A percentile compares a stretch with the other conserved stretches of the same genome.
These are phyloP conservation scores for Fusarium humuli DNA, from an alignment of 2,329 filamentous ascomycete species.

Conservation along the genomic window DNA sequence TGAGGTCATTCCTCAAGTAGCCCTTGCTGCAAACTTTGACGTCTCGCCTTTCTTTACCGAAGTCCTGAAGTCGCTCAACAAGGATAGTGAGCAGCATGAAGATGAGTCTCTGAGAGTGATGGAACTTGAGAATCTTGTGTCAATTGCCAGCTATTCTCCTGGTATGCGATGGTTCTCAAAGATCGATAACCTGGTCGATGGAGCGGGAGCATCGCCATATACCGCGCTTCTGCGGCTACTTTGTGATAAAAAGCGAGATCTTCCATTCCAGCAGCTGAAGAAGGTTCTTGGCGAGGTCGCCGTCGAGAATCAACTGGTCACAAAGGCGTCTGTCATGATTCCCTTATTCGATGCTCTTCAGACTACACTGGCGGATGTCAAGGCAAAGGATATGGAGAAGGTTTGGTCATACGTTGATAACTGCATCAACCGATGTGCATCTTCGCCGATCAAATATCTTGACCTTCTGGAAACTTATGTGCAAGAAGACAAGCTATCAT, in stretches of 20 bases:
- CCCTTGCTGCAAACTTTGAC: slow-evolving; percentile 87
- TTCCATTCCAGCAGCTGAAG: slow-evolving; percentile 59
- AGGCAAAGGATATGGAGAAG: slow-evolving; percentile 49
- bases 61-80: slow-evolving; percentile 71
- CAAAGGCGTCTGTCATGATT: slow-evolving; percentile 61
- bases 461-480: slow-evolving; percentile 70
- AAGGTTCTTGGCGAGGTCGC: slow-evolving; percentile 70
- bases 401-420: slow-evolving; percentile 84
- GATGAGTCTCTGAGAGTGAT: slow-evolving; percentile 70
- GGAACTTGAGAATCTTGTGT: slow-evolving; percentile 83
- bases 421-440: slow-evolving; percentile 79
- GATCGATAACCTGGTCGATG: slow-evolving; percentile 67
- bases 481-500: slow-evolving; percentile 46
- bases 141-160: slow-evolving; percentile 82
- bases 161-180: slow-evolving; percentile 93
- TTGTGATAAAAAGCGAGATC: slow-evolving; percentile 47
- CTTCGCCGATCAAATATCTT: slow-evolving; percentile 84
- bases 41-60: slow-evolving; percentile 81
- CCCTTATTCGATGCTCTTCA: slow-evolving; percentile 57
- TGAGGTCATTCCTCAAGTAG: slow-evolving; percentile 80
- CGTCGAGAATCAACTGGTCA: slow-evolving; percentile 74
- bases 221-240: slow-evolving; percentile 71
- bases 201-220: slow-evolving; percentile 68
- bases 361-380: slow-evolving; percentile 34
- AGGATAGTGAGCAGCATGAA: slow-evolving; percentile 61